A percentile compares a stretch with the other conserved stretches of the same genome.
These are phyloP conservation scores for Quercus bicolor DNA, from an alignment of 306 rosid genomes.

Conservation along the genomic window DNA sequence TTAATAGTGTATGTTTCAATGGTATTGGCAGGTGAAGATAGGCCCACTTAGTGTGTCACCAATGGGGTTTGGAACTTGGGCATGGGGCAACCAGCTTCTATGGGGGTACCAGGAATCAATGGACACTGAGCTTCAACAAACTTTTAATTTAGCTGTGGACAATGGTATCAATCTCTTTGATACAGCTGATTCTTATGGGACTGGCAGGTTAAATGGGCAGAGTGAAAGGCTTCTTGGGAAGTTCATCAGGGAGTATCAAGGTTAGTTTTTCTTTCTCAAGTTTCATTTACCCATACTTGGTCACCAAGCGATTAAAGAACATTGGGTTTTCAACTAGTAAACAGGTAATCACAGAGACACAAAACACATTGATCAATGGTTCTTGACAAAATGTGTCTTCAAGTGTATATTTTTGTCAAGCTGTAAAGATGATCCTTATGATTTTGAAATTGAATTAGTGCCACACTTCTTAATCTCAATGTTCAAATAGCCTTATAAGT, in stretches of 20 bases:
- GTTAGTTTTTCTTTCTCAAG: conserved; percentile 27
- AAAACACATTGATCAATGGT: background rate
- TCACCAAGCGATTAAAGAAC: background rate
- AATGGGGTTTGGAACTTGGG: conserved; percentile 98
- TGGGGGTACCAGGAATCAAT: conserved; percentile 87
- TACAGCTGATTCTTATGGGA: conserved; percentile 93
- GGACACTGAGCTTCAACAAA: conserved; percentile 79
- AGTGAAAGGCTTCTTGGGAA: conserved; percentile 84
- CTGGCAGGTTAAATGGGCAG: conserved; percentile 86
- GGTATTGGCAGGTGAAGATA: conserved; percentile 64
- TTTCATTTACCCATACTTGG: background rate
- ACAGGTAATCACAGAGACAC: background rate
- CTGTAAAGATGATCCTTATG: background rate
- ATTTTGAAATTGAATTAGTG: background rate
- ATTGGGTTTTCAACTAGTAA: background rate
- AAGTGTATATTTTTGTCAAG: background rate
- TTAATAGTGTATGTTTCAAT: background rate
- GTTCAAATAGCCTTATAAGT: background rate
- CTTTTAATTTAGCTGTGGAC: conserved; percentile 67
- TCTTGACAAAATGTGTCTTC: background rate
- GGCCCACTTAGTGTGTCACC: conserved; percentile 86
- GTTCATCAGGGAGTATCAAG: conserved; percentile 68
- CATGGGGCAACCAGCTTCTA: conserved; percentile 94
- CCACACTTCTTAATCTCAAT: background rate
- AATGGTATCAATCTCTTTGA: conserved; percentile 87